phyloP scores from a whole-genome alignment of 139 green algal species.

The Tetratostichococcus sp. region DNA sequence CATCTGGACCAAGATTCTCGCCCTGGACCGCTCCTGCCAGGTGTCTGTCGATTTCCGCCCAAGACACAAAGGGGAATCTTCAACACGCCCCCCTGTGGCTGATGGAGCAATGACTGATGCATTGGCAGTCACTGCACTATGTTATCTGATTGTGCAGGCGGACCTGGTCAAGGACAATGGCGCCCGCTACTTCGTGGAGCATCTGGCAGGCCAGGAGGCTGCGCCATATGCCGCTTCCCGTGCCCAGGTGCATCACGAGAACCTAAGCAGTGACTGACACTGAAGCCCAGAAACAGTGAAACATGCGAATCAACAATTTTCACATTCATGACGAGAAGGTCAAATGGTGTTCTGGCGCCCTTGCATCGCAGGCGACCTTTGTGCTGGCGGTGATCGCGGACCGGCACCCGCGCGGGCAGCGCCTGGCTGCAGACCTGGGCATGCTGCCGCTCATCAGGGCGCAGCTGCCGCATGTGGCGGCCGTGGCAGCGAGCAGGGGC shows the following conservation, averaged over 20 bases:
- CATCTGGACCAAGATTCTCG: conserved; percentile 99
- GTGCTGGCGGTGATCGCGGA: conserved; percentile 90
- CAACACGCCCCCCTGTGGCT: no score
- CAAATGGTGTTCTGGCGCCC: no score
- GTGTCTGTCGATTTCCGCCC: conserved; percentile 12
- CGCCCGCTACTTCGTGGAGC: conserved; percentile 95
- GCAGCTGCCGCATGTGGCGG: conserved; percentile 9
- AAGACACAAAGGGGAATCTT: no score
- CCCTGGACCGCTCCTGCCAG: conserved; percentile 84
- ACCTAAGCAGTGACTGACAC: no score
- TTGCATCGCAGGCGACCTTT: conserved; percentile 90
- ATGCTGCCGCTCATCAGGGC: conserved; percentile 26
- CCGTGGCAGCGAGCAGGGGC: neutral
- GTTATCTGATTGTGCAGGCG: conserved; percentile 54
- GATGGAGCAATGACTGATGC: no score
- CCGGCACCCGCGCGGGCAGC: conserved; percentile 56
- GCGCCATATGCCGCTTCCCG: conserved; percentile 28
- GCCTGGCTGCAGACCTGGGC: conserved; percentile 35
- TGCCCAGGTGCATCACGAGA: conserved; percentile 20
- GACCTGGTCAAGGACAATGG: conserved; percentile 95
- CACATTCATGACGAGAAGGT: neutral
- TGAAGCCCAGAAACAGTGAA: no score
- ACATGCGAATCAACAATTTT: no score
- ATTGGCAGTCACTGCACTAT: no score
- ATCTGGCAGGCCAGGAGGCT: conserved; percentile 68